A percentile compares a stretch with the other conserved stretches of the same genome.
Evolutionary conservation across 2,329 filamentous ascomycete species (phyloP).

Genomic region (Orbilia javanica): DNA sequence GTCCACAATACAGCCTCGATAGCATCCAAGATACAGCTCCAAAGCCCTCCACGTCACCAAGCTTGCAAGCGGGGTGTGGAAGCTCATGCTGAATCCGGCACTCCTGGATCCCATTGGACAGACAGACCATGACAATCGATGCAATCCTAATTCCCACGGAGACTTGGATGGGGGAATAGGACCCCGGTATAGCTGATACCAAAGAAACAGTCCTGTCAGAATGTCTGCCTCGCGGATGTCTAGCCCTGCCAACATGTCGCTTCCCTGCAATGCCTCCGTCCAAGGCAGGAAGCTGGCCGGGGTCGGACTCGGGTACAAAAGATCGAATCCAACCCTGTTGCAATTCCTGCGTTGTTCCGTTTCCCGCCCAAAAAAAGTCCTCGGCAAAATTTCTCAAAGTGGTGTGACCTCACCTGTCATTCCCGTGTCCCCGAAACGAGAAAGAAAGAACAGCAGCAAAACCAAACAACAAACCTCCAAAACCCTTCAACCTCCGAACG

Average conservation of each 20-base stretch:
- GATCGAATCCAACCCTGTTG: background rate
- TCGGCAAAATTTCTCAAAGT: conserved; percentile 58
- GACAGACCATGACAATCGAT: background rate
- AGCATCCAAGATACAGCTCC: background rate
- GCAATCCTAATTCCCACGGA: too few relatives aligned
- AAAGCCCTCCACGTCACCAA: conserved; percentile 1
- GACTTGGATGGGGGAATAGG: too few relatives aligned
- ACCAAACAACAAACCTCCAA: background rate
- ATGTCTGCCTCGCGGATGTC: too few relatives aligned
- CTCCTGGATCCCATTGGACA: background rate
- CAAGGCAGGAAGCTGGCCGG: too few relatives aligned
- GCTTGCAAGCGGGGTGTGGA: background rate
- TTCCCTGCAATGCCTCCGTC: too few relatives aligned
- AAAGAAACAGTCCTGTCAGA: too few relatives aligned
- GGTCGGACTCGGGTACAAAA: too few relatives aligned
- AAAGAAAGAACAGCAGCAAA: background rate
- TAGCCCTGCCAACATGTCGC: too few relatives aligned
- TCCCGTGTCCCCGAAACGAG: conserved; percentile 21
- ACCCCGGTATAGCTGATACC: too few relatives aligned
- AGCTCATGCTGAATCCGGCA: too few relatives aligned
- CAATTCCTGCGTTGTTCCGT: conserved; percentile 21
- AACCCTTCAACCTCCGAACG: conserved; percentile 40
- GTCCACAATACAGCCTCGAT: background rate
- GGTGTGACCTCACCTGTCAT: conserved; percentile 46
- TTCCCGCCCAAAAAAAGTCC: background rate